phyloP scores from a whole-genome alignment of 352 stramenopile species.

The Pythium grandisporangium region DNA sequence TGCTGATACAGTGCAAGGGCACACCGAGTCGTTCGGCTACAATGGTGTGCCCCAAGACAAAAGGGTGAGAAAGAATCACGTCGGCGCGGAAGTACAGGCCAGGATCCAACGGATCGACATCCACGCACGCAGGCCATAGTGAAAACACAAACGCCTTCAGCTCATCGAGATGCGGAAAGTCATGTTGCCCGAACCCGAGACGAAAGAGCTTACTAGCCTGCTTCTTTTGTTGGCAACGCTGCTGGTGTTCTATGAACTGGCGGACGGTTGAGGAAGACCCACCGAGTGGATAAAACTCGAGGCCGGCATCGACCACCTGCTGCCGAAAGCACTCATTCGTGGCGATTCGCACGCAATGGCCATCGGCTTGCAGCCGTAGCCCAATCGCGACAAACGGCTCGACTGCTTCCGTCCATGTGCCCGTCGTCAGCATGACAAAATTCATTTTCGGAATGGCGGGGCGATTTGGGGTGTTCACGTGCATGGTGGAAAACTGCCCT shows the following conservation, averaged over 20 bases:
- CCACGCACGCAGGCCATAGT: constrained; percentile 45
- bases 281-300: constrained; percentile 67
- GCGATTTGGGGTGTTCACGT: no score
- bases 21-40: constrained; percentile 66
- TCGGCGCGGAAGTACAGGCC: constrained; percentile 51
- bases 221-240: constrained; percentile 25
- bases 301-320: constrained; percentile 39
- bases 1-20: constrained; percentile 59
- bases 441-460: constrained; percentile 49
- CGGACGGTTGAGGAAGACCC: constrained; percentile 32
- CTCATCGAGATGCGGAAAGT: constrained; percentile 34
- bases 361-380: constrained; percentile 54
- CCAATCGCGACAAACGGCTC: constrained; percentile 74
- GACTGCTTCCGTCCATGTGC: constrained; percentile 59
- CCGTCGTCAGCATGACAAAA: constrained; percentile 60
- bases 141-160: constrained; percentile 44
- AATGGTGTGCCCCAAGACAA: constrained; percentile 46
- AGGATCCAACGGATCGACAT: constrained; percentile 27
- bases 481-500: no score
- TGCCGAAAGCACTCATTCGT: constrained; percentile 71
- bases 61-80: constrained; percentile 56
- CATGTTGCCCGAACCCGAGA: constrained; percentile 19
- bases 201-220: constrained; percentile 17
- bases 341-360: constrained; percentile 87
- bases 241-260: constrained; percentile 35